Conservation (phyloP, 2,329 filamentous ascomycete genomes). For the Acephala macrosclerotiorum region DNA sequence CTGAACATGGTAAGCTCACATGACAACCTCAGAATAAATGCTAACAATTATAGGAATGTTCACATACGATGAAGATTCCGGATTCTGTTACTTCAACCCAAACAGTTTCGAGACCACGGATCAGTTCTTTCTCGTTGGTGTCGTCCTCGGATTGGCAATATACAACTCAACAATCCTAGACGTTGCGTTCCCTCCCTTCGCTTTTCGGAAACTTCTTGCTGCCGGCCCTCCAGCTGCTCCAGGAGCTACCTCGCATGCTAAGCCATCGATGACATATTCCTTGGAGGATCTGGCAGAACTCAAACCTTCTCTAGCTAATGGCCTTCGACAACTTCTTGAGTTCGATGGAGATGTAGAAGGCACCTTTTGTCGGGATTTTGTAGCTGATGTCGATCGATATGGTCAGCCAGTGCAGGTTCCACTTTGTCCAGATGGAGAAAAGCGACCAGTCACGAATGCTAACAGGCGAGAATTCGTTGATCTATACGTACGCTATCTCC, state of each 20-base stretch:
- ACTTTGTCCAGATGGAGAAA: constrained; percentile 77
- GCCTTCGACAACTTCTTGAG: constrained; percentile 78
- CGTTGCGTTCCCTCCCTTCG: constrained; percentile 85
- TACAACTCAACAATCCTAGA: constrained; percentile 96
- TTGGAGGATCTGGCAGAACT: constrained; percentile 86
- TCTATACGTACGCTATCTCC: constrained; percentile 79
- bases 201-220: constrained; percentile 85
- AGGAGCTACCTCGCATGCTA: constrained; percentile 62
- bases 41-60: constrained; percentile 73
- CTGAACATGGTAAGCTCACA: constrained; percentile 74
- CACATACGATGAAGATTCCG: constrained; percentile 88
- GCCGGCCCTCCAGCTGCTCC: constrained; percentile 70
- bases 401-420: constrained; percentile 71
- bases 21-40: constrained; percentile 5
- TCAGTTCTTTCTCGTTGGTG: constrained; percentile 89
- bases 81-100: constrained; percentile 93
- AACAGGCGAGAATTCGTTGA: constrained; percentile 90
- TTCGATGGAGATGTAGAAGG: constrained; percentile 84
- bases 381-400: constrained; percentile 79
- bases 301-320: constrained; percentile 76
- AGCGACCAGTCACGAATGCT: constrained; percentile 78
- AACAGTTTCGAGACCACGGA: constrained; percentile 89
- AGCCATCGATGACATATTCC: constrained; percentile 73
- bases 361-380: constrained; percentile 84
- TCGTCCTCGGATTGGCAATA: constrained; percentile 86